Evolutionary conservation across 768 basidiomycete species (phyloP).

Genomic region (Tylopilus plumbeoviolaceoides): DNA sequence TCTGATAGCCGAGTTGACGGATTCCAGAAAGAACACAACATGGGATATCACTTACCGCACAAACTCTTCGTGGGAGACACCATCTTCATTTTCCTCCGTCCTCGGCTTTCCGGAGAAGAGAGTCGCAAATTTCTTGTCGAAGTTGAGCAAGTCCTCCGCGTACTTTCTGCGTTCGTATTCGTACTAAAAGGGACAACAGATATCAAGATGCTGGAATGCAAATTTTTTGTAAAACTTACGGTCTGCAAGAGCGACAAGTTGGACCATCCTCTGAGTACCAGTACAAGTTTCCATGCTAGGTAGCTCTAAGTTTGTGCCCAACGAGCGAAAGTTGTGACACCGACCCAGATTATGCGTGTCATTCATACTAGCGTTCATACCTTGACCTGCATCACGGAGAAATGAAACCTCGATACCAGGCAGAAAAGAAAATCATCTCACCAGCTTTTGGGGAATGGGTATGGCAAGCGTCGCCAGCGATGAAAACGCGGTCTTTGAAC

Average conservation of each 20-base stretch:
- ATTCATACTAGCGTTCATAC: background rate
- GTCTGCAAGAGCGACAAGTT: background rate
- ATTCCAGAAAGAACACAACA: no score
- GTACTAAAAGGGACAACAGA: background rate
- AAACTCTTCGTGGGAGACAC: background rate
- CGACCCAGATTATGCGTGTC: background rate
- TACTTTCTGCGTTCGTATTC: background rate
- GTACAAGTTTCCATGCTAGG: background rate
- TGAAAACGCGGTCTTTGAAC: slow-evolving; percentile 60
- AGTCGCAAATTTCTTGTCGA: background rate
- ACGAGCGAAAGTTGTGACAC: background rate
- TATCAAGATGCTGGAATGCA: background rate
- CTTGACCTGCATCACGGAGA: background rate
- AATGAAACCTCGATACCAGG: background rate
- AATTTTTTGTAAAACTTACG: background rate
- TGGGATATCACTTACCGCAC: background rate
- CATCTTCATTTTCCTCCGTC: background rate
- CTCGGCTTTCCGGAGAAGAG: background rate
- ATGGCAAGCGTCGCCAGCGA: slow-evolving; percentile 73
- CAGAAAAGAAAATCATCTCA: slow-evolving; percentile 17
- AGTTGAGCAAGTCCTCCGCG: background rate
- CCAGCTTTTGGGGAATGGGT: slow-evolving; percentile 66
- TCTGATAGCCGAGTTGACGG: no score
- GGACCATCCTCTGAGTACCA: background rate
- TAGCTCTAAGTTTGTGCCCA: background rate